Evolutionary conservation across 192 early-diverging fungal species (phyloP).

Genomic region (Backusella tarrabulga): DNA sequence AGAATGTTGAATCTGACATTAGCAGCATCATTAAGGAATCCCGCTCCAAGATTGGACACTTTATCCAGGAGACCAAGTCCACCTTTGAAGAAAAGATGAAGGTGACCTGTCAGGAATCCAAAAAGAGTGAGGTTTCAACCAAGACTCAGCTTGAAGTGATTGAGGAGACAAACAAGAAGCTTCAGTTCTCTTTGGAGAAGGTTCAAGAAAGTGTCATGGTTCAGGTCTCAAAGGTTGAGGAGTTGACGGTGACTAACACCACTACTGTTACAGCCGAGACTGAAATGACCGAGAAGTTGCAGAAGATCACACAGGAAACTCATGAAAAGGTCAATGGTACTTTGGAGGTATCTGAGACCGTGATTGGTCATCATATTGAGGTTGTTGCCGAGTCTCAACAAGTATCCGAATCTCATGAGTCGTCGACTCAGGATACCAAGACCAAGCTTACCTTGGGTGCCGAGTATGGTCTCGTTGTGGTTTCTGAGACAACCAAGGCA

Average conservation of each 20-base stretch:
- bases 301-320: not conserved
- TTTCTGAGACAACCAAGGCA: slow-evolving; percentile 10
- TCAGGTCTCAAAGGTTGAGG: slow-evolving; percentile 9
- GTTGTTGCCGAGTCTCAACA: slow-evolving; percentile 11
- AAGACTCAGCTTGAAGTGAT: not conserved
- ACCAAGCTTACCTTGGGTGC: slow-evolving; percentile 4
- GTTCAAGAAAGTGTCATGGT: slow-evolving; percentile 11
- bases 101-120: not conserved
- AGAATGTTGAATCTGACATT: slow-evolving; percentile 9
- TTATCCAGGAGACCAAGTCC: not conserved
- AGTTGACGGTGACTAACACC: not conserved
- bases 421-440: not conserved
- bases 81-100: slow-evolving; percentile 3
- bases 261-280: not conserved
- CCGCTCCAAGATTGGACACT: not conserved
- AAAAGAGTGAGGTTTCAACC: not conserved
- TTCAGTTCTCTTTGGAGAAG: not conserved
- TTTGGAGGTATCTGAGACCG: slow-evolving; percentile 5
- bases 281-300: not conserved
- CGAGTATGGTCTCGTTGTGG: slow-evolving; percentile 11
- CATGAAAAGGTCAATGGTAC: not conserved
- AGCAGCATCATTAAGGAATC: slow-evolving; percentile 8
- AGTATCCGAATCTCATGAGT: not conserved
- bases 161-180: slow-evolving; percentile 1
- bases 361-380: slow-evolving; percentile 13